A percentile compares a stretch with the other conserved stretches of the same genome.
phyloP scores from a whole-genome alignment of 116 monocot species.

The Iris pallida region DNA sequence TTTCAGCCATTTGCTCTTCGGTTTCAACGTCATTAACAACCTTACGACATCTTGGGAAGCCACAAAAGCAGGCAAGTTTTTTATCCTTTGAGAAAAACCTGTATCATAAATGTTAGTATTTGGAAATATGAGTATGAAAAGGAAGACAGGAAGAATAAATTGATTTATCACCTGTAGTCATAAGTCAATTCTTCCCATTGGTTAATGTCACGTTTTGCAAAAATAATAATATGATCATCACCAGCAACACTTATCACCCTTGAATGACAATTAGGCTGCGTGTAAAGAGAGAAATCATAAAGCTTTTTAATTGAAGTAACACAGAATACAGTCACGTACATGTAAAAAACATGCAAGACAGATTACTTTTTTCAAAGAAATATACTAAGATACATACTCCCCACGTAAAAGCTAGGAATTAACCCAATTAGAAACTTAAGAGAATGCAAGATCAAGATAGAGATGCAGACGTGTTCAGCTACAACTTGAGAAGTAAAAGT shows the following conservation, averaged over 20 bases:
- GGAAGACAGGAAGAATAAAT: background rate
- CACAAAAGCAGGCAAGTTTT: conserved; percentile 88
- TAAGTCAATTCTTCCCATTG: conserved; percentile 94
- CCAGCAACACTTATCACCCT: conserved; percentile 81
- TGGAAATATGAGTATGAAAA: background rate
- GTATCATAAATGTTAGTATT: background rate
- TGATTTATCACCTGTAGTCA: conserved; percentile 68
- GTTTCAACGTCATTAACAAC: conserved; percentile 89
- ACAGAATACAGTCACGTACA: too few relatives aligned
- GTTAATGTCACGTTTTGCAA: conserved; percentile 95
- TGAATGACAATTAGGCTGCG: conserved; percentile 99
- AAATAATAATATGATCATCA: conserved; percentile 93
- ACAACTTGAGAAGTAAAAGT: too few relatives aligned
- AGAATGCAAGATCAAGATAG: too few relatives aligned
- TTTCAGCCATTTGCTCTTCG: conserved; percentile 56
- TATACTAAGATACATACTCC: too few relatives aligned
- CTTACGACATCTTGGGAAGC: conserved; percentile 83
- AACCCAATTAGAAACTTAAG: too few relatives aligned
- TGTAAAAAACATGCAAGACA: too few relatives aligned
- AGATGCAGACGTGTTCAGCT: too few relatives aligned
- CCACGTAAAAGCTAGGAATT: too few relatives aligned
- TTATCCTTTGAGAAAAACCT: conserved; percentile 94
- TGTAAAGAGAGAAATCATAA: background rate
- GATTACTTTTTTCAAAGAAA: too few relatives aligned
- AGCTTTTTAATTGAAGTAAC: too few relatives aligned